Evolutionary conservation across 495 filamentous ascomycete genomes (phyloP), one percentile per base, ranked within the genome.

Genomic region (Aspergillus saccharolyticus): DNA sequence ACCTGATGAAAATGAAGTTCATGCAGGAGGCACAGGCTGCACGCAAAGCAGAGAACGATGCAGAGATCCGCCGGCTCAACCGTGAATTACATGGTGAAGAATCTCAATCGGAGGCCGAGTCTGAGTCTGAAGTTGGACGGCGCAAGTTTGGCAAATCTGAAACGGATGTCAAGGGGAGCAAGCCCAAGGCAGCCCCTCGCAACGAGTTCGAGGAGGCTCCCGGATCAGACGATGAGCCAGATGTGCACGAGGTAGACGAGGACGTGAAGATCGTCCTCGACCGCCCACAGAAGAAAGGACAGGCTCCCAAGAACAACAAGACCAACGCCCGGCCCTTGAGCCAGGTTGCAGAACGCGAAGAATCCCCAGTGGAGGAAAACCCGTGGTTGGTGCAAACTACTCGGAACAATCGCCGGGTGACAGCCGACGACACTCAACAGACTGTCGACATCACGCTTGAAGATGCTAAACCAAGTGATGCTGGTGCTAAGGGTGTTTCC

Each of bases 21-120:
- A 98, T 98, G 94, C 83, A 85, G 60, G 89, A 85, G 44, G 91
- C 90, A 14, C 91, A 97, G 59, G 88, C 85, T 12, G 76, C 82
- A 42, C 82, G 81, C 60, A 91, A 85, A 66, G 83, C 84, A 53
- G 78, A 84, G 57, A 97, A 97, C 54, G 89, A 96, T 63, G 86
- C 88, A 42, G 82, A 89, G 43, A 73, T 94, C n/a, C 84, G 87
- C 56, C 74, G 82, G 52, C 80, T 97, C 22, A 82, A 88, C 42
- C 83, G 83, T 57, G 89, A 96, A 33, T 74, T 96, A 1, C 83
- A 72, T 46, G 78, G 78, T 2, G 79, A 82, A 42, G 83, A 81
- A 6, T 75, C 75, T 9, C 71, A 82, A 44, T 79, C 78, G 16
- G 81, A 81, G n/a, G 80, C 79, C 20, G 80, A 83, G 17, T 70